Conservation (phyloP, 306 rosid species). For the Aeschynomene evenia region DNA sequence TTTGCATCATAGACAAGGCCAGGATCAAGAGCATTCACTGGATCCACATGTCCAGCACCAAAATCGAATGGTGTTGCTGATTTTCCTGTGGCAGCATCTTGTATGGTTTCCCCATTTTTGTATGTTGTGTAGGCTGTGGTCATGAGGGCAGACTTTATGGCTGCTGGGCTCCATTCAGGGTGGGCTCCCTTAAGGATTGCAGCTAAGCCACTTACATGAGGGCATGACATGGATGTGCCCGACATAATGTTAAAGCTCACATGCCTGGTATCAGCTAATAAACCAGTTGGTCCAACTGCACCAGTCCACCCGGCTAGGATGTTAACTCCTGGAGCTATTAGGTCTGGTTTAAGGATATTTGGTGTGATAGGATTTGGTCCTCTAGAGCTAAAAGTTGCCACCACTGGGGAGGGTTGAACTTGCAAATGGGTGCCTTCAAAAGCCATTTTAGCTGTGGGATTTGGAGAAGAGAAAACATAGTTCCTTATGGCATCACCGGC, state of each 20-base stretch:
- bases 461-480: conserved; percentile 42
- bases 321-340: conserved; percentile 89
- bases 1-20: conserved; percentile 74
- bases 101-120: conserved; percentile 48
- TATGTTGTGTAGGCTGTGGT: conserved; percentile 74
- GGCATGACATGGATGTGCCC: conserved; percentile 96
- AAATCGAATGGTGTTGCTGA: conserved; percentile 72
- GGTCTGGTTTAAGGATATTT: conserved; percentile 77
- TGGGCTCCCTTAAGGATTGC: conserved; percentile 70
- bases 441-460: conserved; percentile 56
- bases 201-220: conserved; percentile 83
- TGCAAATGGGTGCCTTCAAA: conserved; percentile 53
- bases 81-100: conserved; percentile 54
- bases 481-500: conserved; percentile 50
- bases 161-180: conserved; percentile 88
- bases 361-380: conserved; percentile 78
- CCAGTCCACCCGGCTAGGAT: conserved; percentile 92
- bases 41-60: conserved; percentile 89
- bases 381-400: conserved; percentile 89
- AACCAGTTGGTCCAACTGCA: conserved; percentile 67
- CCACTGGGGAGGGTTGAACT: conserved; percentile 79
- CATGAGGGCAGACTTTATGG: conserved; percentile 86
- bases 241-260: conserved; percentile 81
- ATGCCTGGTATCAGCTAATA: conserved; percentile 41
- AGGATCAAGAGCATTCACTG: conserved; percentile 83